Evolutionary conservation across 2,329 filamentous ascomycete species (phyloP).

Genomic region (Clonostachys rhizophaga): DNA sequence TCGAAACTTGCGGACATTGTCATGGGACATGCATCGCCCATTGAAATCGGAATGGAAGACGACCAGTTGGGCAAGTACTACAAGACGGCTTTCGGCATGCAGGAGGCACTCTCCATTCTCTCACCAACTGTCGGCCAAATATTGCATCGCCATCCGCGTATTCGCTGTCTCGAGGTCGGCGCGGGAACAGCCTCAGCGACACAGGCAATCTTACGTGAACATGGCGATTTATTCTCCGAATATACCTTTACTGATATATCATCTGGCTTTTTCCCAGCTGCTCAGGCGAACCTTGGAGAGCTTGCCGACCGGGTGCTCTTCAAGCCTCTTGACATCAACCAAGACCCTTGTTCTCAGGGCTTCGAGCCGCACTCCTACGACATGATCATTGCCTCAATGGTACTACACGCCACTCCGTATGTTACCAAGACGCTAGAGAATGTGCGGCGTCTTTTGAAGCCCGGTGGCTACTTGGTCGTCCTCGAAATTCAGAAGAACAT

Average conservation of each 20-base stretch:
- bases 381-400: conserved; percentile 1
- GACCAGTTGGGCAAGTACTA: too few relatives aligned
- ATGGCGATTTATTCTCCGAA: too few relatives aligned
- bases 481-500: conserved; percentile 15
- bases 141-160: too few relatives aligned
- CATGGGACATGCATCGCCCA: too few relatives aligned
- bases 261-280: conserved; percentile 24
- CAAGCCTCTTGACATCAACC: conserved; percentile 15
- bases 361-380: conserved; percentile 7
- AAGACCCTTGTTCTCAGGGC: conserved; percentile 18
- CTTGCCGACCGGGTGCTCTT: conserved; percentile 4
- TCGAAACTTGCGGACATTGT: too few relatives aligned
- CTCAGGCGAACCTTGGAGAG: neutral
- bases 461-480: conserved; percentile 11
- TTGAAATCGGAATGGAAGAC: too few relatives aligned
- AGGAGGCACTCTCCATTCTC: too few relatives aligned
- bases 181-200: too few relatives aligned
- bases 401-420: neutral
- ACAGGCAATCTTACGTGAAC: too few relatives aligned
- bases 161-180: too few relatives aligned
- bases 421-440: conserved; percentile 1
- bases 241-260: conserved; percentile 42
- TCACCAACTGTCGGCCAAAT: too few relatives aligned
- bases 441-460: conserved; percentile 2
- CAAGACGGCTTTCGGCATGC: too few relatives aligned